These are phyloP conservation scores for Neurospora tetraspora DNA, from an alignment of 495 filamentous ascomycete species.

Conservation along the genomic window DNA sequence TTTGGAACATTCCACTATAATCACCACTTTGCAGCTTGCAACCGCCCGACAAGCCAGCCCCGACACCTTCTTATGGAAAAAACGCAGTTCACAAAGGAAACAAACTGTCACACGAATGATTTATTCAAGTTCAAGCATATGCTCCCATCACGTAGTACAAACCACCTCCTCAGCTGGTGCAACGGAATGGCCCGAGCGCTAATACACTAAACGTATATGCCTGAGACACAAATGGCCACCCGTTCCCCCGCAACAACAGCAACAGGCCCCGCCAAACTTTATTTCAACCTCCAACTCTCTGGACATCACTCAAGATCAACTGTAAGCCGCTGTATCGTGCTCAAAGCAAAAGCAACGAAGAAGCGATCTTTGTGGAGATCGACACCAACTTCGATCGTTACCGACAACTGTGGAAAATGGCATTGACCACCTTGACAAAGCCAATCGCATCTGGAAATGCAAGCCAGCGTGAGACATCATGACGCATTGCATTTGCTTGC, in stretches of 20 bases:
- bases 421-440: not conserved
- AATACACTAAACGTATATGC: not conserved
- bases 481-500: not conserved
- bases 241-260: not conserved
- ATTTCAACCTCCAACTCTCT: slow-evolving; percentile 2
- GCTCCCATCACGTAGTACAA: not conserved
- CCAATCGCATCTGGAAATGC: not conserved
- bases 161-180: not conserved
- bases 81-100: not conserved
- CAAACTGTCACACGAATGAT: not conserved
- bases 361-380: not conserved
- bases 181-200: not conserved
- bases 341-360: not conserved
- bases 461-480: not conserved
- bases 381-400: not conserved
- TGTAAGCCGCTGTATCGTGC: not conserved
- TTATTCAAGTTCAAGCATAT: not conserved
- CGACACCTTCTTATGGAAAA: too few relatives aligned
- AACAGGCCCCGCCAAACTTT: not conserved
- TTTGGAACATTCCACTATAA: not conserved
- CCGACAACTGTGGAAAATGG: not conserved
- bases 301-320: not conserved
- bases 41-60: not conserved
- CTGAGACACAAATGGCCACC: not conserved
- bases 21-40: not conserved